Base-by-base conservation (phyloP, 345 rosid species). In the Alliaria petiolata region DNA sequence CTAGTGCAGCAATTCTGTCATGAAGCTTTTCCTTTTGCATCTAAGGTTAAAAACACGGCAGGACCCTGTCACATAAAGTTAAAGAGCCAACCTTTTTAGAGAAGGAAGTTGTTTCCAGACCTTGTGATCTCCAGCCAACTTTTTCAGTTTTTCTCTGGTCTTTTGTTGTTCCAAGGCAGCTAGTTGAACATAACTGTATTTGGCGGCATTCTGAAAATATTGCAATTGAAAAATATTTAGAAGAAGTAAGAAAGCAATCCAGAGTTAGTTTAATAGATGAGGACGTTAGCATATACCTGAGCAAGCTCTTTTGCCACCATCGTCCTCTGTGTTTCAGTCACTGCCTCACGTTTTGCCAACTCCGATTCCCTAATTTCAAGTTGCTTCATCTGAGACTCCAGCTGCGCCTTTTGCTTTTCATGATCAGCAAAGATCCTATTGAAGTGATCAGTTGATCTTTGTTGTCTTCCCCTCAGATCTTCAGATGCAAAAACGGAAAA, bases 91-190 rank as follows among this genome's bases (percentile, higher is more conserved):
- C 26, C 69, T 43, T 77, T 66, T 17, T 30, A 17, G 58, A 51
- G 49, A 74, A 72, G 42, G 65, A 69, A 44, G 25, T n/a, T 70
- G 67, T 45, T 58, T 62, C 16, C 77, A 39, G 44, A 92, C 99
- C 98, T 95, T 81, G 67, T 95, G 99, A 74, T 88, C 97, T 80
- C 86, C 89, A 52, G 97, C 96, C 81, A 95, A 76, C 77, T 87
- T 89, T 71, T 79, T 63, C 42, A 86, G 91, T 71, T 83, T 83
- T 69, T 82, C 98, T 62, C 88, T 92, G 46, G 90, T 87, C 80
- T 73, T 88, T 61, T 87, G 86, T 78, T 95, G 91, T 83, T 87
- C 93, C 80, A 87, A 15, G 57, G 97, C 56, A 75, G 96, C 98
- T 82, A 88, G 72, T 69, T 88, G 83, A 61, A 89, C 78, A 1